Base-by-base conservation (phyloP, 1,139 yeast species). In the Scheffersomyces parashehatae region DNA sequence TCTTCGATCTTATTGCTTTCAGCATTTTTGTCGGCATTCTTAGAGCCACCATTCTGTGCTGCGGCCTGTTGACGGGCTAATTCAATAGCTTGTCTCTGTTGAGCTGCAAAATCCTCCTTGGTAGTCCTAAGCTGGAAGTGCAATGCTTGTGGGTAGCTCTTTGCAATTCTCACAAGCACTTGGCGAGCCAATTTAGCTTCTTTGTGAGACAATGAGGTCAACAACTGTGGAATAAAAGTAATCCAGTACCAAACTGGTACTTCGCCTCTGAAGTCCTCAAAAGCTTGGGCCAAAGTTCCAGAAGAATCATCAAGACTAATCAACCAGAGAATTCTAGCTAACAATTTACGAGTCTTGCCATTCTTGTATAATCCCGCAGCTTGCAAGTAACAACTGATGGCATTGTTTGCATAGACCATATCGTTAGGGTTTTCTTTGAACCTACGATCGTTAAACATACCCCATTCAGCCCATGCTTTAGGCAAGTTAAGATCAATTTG, bases 381-480 rank as follows among this genome's bases (percentile, higher is more conserved):
- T 64, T 93, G 99, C 53, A 95, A 75, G 64, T 91, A 95, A 64
- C 99, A 95, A 58, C 96, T 86, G 39, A 95, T 85, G 2, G 99
- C 98, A 62, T 91, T 90, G 51, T 90, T 85, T 11, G 98, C 99
- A 64, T 83, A 87, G 26, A 83, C 82, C 70, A 88, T 82, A 56
- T 89, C 96, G 40, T 75, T 81, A 1, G 95, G 93, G 52, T 84
- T 85, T 54, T 89, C 96, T 54, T 88, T 88, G 64, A 89, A 85
- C 40, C 97, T 74, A 38, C 85, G 81, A 54, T 95, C 99, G 60
- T 90, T 93, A 68, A 90, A 95, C 61, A 83, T 82, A 48, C 99
- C 99, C 99, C 99, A 95, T 64, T 95, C 98, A 2, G 98, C 98
- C 99, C 99, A 95, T 0, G 99, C 99, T 60, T 93, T 93, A 2